Base-by-base conservation (phyloP, 2,329 filamentous ascomycete species). In the Zymoseptoria pseudotritici region DNA sequence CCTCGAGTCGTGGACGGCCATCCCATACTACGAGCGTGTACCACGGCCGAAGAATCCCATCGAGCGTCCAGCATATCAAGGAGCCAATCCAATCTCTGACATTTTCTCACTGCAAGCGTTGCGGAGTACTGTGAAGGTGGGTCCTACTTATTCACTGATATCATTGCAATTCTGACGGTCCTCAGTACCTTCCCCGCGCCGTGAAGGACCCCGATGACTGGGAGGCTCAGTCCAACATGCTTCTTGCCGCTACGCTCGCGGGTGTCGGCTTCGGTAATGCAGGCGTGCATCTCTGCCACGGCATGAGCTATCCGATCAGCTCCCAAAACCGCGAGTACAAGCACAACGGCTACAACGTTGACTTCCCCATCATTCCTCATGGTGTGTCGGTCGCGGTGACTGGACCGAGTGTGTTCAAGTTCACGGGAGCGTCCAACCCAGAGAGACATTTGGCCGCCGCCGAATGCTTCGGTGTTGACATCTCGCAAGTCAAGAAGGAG, bases 211-310 rank as follows among this genome's bases (percentile, higher is more conserved):
- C 93, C 0, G 91, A 96, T 36, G 94, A 99, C 73, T 81, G 84
- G 62, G 94, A 97, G 74, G 95, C 95, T 0, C 94, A 99, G 75
- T 89, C 85, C 31, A 86, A 97, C 75, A 99, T 99, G 95, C 82
- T 99, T 29, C 84, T 99, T 20, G 94, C 94, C 2, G 89, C 94
- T 0, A 99, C 94, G 0, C 80, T 99, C 2, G 94, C 95, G 0
- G 94, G 94, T 53, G 91, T 99, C 2, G 94, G 94, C 0, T 99
- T 99, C 73, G 94, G 95, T 20, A 99, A 99, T 70, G 95, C 95
- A 1, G 94, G 95, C 55, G 94, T 99, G 2, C 94, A 99, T 77
- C 80, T 90, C 9, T 90, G 87, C 73, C 87, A 90, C 72, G 87
- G 93, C 72, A 97, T 99, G 93, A 95, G 90, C 22, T 99, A 99